These are phyloP conservation scores for Sclerotinia nivalis DNA, from an alignment of 2,329 filamentous ascomycete genomes.

Conservation along the genomic window DNA sequence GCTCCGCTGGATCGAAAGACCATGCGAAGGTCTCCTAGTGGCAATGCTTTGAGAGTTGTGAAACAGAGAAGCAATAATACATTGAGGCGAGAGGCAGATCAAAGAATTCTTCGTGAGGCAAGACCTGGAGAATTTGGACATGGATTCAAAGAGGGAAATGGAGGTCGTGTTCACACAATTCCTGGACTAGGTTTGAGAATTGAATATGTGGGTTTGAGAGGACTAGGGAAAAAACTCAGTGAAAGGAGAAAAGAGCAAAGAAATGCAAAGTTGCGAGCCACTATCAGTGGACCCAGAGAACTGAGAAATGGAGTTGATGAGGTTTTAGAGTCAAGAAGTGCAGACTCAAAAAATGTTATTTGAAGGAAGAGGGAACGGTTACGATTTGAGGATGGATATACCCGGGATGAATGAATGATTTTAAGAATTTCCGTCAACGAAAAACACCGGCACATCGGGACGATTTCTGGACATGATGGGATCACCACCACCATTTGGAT, in stretches of 20 bases:
- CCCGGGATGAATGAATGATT: slow-evolving; percentile 13
- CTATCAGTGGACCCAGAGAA: slow-evolving; percentile 58
- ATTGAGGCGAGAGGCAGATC: slow-evolving; percentile 30
- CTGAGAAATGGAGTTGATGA: slow-evolving; percentile 40
- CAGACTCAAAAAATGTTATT: slow-evolving; percentile 13
- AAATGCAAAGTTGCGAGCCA: slow-evolving; percentile 57
- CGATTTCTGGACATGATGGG: neutral
- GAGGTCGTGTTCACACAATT: slow-evolving; percentile 36
- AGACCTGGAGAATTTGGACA: slow-evolving; percentile 35
- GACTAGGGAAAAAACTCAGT: slow-evolving; percentile 56
- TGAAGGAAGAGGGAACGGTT: neutral
- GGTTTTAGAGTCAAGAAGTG: slow-evolving; percentile 31
- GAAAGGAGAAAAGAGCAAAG: slow-evolving; percentile 61
- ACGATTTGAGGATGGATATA: slow-evolving; percentile 13
- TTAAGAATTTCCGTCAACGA: neutral
- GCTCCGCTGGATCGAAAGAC: slow-evolving; percentile 53
- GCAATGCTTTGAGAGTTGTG: slow-evolving; percentile 58
- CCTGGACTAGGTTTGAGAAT: slow-evolving; percentile 47
- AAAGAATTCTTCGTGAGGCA: slow-evolving; percentile 26
- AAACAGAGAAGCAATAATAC: slow-evolving; percentile 49
- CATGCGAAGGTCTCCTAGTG: slow-evolving; percentile 59
- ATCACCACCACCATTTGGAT: neutral
- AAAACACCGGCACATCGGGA: slow-evolving; percentile 4
- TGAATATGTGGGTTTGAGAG: slow-evolving; percentile 52
- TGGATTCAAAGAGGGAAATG: slow-evolving; percentile 39